phyloP scores from a whole-genome alignment of 768 basidiomycete species.

The Mrakia hoshinonis region DNA sequence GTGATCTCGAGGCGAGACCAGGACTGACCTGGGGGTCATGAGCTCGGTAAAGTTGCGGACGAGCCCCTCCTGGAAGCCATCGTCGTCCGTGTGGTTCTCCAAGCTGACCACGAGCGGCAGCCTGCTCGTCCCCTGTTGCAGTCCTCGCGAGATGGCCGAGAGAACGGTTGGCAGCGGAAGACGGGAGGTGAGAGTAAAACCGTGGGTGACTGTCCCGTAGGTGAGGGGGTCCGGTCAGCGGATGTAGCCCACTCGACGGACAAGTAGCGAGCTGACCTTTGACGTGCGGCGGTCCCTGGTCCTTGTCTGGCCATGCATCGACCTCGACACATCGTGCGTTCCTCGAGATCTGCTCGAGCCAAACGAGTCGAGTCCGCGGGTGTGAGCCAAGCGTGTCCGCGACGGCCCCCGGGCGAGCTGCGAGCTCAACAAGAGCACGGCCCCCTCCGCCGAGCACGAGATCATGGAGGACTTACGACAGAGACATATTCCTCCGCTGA shows the following conservation, averaged over 20 bases:
- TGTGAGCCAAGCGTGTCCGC: not conserved
- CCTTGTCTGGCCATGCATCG: constrained; percentile 52
- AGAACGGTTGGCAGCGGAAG: constrained; percentile 52
- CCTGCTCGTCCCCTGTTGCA: constrained; percentile 38
- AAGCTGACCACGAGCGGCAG: constrained; percentile 57
- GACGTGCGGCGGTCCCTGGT: not conserved
- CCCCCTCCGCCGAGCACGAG: not conserved
- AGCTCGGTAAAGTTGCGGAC: constrained; percentile 49
- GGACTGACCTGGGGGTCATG: constrained; percentile 52
- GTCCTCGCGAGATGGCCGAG: constrained; percentile 47
- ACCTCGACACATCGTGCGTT: constrained; percentile 58
- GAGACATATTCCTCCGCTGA: constrained; percentile 52
- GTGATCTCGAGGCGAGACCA: too few species aligned
- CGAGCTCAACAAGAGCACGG: not conserved
- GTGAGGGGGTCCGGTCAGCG: constrained; percentile 34
- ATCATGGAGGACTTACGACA: constrained; percentile 36
- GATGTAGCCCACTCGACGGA: not conserved
- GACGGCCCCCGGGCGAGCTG: not conserved
- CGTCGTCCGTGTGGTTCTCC: constrained; percentile 54
- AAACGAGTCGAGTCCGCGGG: not conserved
- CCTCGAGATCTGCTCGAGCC: constrained; percentile 39
- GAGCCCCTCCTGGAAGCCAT: constrained; percentile 48
- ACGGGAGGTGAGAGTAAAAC: constrained; percentile 52
- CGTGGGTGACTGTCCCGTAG: constrained; percentile 56
- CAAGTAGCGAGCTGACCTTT: constrained; percentile 7